A percentile compares a stretch with the other conserved stretches of the same genome.
These are phyloP conservation scores for Umbelopsis sp. DNA, from an alignment of 192 early-diverging fungal genomes.

Conservation along the genomic window DNA sequence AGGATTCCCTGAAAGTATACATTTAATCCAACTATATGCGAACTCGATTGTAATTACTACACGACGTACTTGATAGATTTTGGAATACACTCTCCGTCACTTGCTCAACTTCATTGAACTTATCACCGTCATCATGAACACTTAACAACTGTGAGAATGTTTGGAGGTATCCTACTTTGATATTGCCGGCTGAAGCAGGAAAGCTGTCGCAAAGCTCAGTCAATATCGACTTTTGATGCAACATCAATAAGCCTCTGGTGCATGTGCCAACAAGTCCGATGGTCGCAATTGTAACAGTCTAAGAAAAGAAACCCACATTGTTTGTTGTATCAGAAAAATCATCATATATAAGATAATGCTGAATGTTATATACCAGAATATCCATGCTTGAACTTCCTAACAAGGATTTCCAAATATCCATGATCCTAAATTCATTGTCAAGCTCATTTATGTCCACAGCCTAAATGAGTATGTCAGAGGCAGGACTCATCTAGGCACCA, in stretches of 20 bases:
- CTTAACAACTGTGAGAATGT: constrained; percentile 39
- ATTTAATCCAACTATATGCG: not conserved
- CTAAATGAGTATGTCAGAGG: not conserved
- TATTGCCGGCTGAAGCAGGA: constrained; percentile 26
- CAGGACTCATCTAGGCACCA: not conserved
- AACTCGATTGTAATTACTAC: not conserved
- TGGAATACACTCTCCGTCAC: constrained; percentile 19
- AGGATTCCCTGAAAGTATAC: constrained; percentile 23
- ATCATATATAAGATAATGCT: not conserved
- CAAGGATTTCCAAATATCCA: constrained; percentile 17
- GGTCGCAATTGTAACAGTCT: constrained; percentile 33
- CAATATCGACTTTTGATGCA: constrained; percentile 23
- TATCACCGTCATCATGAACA: constrained; percentile 19
- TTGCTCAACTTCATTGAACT: constrained; percentile 15
- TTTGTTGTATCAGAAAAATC: not conserved
- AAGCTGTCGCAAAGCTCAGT: constrained; percentile 20
- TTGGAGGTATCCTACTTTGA: constrained; percentile 33
- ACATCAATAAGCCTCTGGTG: constrained; percentile 21
- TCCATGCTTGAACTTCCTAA: constrained; percentile 32
- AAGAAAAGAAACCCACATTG: not conserved
- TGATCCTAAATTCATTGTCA: constrained; percentile 28
- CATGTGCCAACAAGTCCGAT: constrained; percentile 39
- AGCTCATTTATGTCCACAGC: not conserved
- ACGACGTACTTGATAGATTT: constrained; percentile 16
- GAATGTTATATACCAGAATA: constrained; percentile 22